Base-by-base conservation (phyloP, 177 flowering plant species). In the Vitis hybrid region DNA sequence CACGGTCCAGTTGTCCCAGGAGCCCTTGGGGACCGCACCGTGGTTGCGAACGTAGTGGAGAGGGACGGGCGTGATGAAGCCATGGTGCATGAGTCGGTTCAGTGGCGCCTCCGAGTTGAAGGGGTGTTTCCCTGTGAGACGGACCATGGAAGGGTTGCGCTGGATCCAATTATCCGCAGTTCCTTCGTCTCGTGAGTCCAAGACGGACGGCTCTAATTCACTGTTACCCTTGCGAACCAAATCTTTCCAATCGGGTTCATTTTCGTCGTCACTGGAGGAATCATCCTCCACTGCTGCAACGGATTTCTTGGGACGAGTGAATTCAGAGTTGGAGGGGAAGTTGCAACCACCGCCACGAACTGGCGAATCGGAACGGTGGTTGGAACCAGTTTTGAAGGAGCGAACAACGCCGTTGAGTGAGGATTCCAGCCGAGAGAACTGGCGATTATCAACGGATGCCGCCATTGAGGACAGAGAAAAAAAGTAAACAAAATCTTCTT, bases 21-120 rank as follows among this genome's bases (percentile, higher is more conserved):
- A 39, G 26, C 75, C 91, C 51, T 74, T 78, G 2, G 98, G 99
- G 65, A 92, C 99, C 0, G 88, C 57, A 0, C 99, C 99, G 75
- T 96, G 99, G 86, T 96, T 96, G 11, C 99, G 93, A 13, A 96
- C 99, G 83, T 96, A 96, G 81, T 96, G 99, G 68, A 93, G 89
- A 2, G 94, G 87, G 48, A 80, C 92, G 5, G 99, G 99, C n/a
- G 99, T 91, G 50, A 89, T 85, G 85, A 91, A 91, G 4, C 97
- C 98, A 71, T 86, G 90, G 79, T 87, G 84, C 99, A 96, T 96
- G 67, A 96, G 89, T 3, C 85, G 88, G 60, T 72, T 65, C 26
- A 96, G 69, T 0, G 98, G 95, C 5, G 99, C 74, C 79, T 96
- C 99, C 12, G 86, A 81, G 82, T 96, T 96, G 82, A 96, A 93